These are phyloP conservation scores for Darksidea phi DNA, from an alignment of 495 filamentous ascomycete species.

Conservation along the genomic window DNA sequence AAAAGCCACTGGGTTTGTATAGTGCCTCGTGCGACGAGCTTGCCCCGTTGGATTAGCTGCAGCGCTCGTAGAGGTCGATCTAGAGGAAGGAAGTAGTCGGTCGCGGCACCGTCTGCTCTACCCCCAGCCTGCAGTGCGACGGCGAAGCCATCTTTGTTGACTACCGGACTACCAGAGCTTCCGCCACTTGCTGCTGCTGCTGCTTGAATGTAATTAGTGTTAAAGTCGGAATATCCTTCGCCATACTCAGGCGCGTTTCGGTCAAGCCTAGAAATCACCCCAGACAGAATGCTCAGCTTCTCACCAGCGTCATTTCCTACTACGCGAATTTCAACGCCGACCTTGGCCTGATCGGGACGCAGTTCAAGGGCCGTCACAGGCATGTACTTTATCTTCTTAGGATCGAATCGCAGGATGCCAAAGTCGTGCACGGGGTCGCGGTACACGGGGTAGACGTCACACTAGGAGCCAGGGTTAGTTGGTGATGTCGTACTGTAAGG, in stretches of 20 bases:
- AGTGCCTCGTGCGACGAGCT: constrained; percentile 80
- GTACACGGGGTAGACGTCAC: constrained; percentile 96
- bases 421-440: constrained; percentile 99
- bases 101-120: constrained; percentile 88
- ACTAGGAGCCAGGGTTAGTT: constrained; percentile 49
- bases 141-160: constrained; percentile 90
- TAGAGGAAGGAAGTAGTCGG: constrained; percentile 95
- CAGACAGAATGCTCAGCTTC: constrained; percentile 96
- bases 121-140: constrained; percentile 94
- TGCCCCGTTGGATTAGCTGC: constrained; percentile 73
- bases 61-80: constrained; percentile 86
- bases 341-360: constrained; percentile 73
- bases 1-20: constrained; percentile 97
- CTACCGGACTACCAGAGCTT: constrained; percentile 94
- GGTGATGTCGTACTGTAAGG: neutral
- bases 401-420: constrained; percentile 92
- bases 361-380: constrained; percentile 74
- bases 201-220: constrained; percentile 99
- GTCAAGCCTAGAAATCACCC: constrained; percentile 93
- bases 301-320: constrained; percentile 99
- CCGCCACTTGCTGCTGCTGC: constrained; percentile 94
- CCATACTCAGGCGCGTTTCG: constrained; percentile 97
- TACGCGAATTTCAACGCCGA: constrained; percentile 90
- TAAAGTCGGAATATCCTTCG: constrained; percentile 98
- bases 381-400: constrained; percentile 95